A percentile compares a stretch with the other conserved stretches of the same genome.
Conservation (phyloP, 768 basidiomycete species). For the Naganishia antarctica region DNA sequence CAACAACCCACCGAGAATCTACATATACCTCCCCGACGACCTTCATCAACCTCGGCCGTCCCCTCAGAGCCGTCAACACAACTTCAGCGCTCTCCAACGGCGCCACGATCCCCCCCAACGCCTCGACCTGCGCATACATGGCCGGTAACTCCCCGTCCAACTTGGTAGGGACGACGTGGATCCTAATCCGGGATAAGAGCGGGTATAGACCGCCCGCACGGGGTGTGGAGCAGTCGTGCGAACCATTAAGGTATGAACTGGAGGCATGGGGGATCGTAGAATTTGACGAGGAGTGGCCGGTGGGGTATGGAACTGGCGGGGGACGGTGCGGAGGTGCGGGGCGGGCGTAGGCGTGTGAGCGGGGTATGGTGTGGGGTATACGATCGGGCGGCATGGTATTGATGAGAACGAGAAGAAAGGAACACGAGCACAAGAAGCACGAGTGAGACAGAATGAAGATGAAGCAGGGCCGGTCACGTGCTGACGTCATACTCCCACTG, state of each 20-base stretch:
- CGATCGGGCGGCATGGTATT: conserved; percentile 16
- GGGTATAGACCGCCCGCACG: conserved; percentile 33
- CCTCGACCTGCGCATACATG: conserved; percentile 37
- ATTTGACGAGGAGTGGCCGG: conserved; percentile 17
- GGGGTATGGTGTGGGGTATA: background rate
- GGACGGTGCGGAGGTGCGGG: conserved; percentile 19
- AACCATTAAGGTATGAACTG: too few species aligned
- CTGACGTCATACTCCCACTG: too few species aligned
- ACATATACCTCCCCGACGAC: conserved; percentile 33
- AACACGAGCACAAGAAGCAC: background rate
- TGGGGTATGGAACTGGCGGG: conserved; percentile 23
- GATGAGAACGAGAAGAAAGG: background rate
- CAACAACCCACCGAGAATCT: conserved; percentile 33
- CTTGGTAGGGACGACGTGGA: conserved; percentile 44
- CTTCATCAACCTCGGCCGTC: conserved; percentile 36
- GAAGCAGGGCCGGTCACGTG: too few species aligned
- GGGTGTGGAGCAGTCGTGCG: too few species aligned
- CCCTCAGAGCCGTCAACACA: conserved; percentile 38
- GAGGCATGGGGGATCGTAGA: background rate
- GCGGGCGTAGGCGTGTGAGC: background rate
- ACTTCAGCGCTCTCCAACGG: conserved; percentile 30
- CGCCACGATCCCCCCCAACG: conserved; percentile 39
- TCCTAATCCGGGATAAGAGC: conserved; percentile 39
- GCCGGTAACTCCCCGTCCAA: conserved; percentile 35
- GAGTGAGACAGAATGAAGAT: too few species aligned